These are phyloP conservation scores for Cicer pinnatifidum DNA, from an alignment of 306 rosid species.

Conservation along the genomic window DNA sequence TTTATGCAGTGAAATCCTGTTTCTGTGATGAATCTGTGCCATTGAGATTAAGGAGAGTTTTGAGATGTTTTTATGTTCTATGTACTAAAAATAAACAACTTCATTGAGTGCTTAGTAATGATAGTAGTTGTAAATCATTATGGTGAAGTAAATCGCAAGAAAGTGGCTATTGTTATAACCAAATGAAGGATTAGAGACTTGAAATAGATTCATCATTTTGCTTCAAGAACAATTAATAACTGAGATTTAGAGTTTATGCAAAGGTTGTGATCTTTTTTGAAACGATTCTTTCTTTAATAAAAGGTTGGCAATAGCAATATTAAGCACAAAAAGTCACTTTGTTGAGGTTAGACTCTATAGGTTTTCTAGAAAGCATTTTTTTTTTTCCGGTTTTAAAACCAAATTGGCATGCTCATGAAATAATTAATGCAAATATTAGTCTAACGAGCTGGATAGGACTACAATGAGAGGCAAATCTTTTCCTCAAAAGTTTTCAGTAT, in stretches of 20 bases:
- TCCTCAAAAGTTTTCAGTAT: not conserved
- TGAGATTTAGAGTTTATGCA: too few relatives aligned
- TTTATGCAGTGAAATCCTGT: slow-evolving; percentile 2
- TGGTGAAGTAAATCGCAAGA: slow-evolving; percentile 43
- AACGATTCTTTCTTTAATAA: too few relatives aligned
- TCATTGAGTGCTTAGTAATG: slow-evolving; percentile 21
- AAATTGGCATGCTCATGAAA: too few relatives aligned
- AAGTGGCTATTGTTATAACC: not conserved
- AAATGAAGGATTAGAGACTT: slow-evolving; percentile 11
- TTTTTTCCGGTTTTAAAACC: too few relatives aligned
- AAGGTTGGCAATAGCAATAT: too few relatives aligned
- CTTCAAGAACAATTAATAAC: too few relatives aligned
- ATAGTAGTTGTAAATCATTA: slow-evolving; percentile 4
- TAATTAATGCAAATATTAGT: not conserved
- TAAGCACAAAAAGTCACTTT: too few relatives aligned
- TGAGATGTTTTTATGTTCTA: slow-evolving; percentile 3
- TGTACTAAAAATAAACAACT: slow-evolving; percentile 5
- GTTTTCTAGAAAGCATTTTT: too few relatives aligned
- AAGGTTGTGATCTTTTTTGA: too few relatives aligned
- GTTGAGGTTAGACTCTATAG: too few relatives aligned
- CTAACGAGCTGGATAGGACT: not conserved
- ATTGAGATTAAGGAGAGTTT: slow-evolving; percentile 19
- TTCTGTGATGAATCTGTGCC: not conserved
- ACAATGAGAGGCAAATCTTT: not conserved
- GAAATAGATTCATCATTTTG: slow-evolving; percentile 23